Evolutionary conservation across 1,284 basidiomycete genomes (phyloP), one percentile per base, ranked within the genome.

Genomic region (Lentinula novae-zelandiae): DNA sequence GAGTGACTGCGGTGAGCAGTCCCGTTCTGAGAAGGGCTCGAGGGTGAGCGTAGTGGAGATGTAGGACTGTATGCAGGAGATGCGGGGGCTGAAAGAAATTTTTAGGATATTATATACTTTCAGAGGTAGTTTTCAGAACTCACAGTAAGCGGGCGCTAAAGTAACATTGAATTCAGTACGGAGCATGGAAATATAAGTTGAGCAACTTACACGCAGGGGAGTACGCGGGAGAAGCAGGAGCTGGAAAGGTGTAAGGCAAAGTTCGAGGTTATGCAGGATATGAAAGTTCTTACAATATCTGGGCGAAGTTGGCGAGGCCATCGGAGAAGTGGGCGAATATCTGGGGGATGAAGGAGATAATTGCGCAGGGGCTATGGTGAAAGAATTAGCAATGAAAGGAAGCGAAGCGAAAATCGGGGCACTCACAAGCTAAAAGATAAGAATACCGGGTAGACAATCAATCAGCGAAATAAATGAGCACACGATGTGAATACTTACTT

Each of bases 291-390:
- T 75, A 92, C 86, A 94, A 74, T 94, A 96, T 78, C 89, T 91
- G 53, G 94, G 94, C 49, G 92, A 93, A 1, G 92, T 82, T 0
- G 93, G 92, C 1, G 91, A 93, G 53, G 87, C 78, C 76, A 79
- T 85, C 0, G 90, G 90, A 1, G 90, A 92, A 0, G 90, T 92
- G 5, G 91, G 90, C 33, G 92, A 93, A 73, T 93, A 94, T 70
- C 89, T 89, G 2, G 92, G 93, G 40, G 90, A 93, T 5, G 92
- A 85, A 0, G 93, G 91, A 33, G 90, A 93, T 79, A 90, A 86
- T 62, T 92, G 87, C 17, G 83, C 82, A 27, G 90, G 85, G 61
- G 90, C 85, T 83, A 67, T 42, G 59, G 60, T 63, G 63, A 20
- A 38, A 44, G 59, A 60, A 46, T 66, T 10, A 64, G 60, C 9